phyloP scores from a whole-genome alignment of 2,329 filamentous ascomycete genomes.

The Aureobasidium zeae region DNA sequence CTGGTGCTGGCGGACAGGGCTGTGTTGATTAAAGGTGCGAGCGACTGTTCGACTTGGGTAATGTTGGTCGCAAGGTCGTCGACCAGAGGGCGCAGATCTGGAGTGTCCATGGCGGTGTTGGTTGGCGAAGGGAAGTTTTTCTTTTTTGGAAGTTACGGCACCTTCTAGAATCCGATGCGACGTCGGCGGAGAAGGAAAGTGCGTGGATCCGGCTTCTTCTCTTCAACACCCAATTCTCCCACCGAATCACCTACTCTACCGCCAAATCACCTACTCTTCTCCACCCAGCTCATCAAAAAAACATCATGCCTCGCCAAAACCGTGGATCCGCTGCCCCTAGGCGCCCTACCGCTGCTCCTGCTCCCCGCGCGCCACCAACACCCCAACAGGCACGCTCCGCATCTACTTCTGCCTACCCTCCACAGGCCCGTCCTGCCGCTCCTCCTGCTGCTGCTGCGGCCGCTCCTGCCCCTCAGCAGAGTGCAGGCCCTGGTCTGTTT shows the following conservation, averaged over 20 bases:
- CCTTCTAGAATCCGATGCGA: constrained; percentile 12
- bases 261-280: neutral
- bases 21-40: constrained; percentile 62
- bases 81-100: constrained; percentile 57
- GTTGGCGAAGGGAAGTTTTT: constrained; percentile 4
- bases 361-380: constrained; percentile 54
- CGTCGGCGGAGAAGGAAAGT: neutral
- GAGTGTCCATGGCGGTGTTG: constrained; percentile 39
- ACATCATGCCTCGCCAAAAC: constrained; percentile 41
- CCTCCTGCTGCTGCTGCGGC: constrained; percentile 28
- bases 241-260: too few species aligned
- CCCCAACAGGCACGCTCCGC: constrained; percentile 48
- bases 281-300: neutral
- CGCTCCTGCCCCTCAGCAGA: constrained; percentile 34
- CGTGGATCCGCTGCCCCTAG: constrained; percentile 37
- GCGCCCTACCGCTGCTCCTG: constrained; percentile 36
- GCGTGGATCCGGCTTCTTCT: neutral
- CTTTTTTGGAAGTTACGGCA: constrained; percentile 2
- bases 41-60: constrained; percentile 63
- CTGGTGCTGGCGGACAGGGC: constrained; percentile 58
- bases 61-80: constrained; percentile 61
- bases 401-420: constrained; percentile 40
- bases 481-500: constrained; percentile 72
- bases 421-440: constrained; percentile 43
- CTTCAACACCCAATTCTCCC: neutral